Percentiles rank a stretch among this genome's conserved stretches.
Conservation (phyloP, 805 yeast species). For the Lachancea dasiensis region DNA sequence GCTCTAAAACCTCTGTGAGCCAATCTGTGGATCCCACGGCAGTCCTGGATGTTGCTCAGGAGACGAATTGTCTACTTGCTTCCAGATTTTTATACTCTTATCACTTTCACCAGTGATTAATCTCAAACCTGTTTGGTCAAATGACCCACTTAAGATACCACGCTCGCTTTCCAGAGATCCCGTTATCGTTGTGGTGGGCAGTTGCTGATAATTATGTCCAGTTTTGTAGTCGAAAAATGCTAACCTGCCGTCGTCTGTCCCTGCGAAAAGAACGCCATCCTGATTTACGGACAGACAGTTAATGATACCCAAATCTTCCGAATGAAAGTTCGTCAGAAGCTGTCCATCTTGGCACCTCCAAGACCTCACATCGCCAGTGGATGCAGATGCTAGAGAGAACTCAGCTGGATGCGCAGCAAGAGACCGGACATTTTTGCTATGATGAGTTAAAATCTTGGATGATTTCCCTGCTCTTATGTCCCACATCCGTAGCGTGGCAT, state of each 20-base stretch:
- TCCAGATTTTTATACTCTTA: slow-evolving; percentile 77
- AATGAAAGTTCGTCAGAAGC: slow-evolving; percentile 52
- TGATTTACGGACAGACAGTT: slow-evolving; percentile 62
- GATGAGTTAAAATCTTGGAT: slow-evolving; percentile 71
- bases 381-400: slow-evolving; percentile 71
- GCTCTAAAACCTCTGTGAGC: slow-evolving; percentile 25
- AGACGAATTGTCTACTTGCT: slow-evolving; percentile 36
- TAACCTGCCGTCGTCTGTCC: slow-evolving; percentile 77
- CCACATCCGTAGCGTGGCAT: slow-evolving; percentile 84
- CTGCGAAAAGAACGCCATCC: slow-evolving; percentile 64
- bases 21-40: slow-evolving; percentile 29
- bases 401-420: slow-evolving; percentile 63
- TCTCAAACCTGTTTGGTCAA: slow-evolving; percentile 76
- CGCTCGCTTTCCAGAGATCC: slow-evolving; percentile 65
- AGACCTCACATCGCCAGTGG: slow-evolving; percentile 73
- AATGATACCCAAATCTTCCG: slow-evolving; percentile 39
- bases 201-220: slow-evolving; percentile 57
- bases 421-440: slow-evolving; percentile 73
- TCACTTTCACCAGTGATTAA: slow-evolving; percentile 88
- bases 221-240: slow-evolving; percentile 71
- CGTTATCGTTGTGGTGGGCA: slow-evolving; percentile 50
- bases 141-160: slow-evolving; percentile 63
- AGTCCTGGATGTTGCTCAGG: slow-evolving; percentile 26
- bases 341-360: slow-evolving; percentile 80
- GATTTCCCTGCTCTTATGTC: slow-evolving; percentile 74